Percentiles rank a stretch among this genome's conserved stretches.
These are phyloP conservation scores for Dictyostelium purpureum DNA, from an alignment of 78 protist species.

Conservation along the genomic window DNA sequence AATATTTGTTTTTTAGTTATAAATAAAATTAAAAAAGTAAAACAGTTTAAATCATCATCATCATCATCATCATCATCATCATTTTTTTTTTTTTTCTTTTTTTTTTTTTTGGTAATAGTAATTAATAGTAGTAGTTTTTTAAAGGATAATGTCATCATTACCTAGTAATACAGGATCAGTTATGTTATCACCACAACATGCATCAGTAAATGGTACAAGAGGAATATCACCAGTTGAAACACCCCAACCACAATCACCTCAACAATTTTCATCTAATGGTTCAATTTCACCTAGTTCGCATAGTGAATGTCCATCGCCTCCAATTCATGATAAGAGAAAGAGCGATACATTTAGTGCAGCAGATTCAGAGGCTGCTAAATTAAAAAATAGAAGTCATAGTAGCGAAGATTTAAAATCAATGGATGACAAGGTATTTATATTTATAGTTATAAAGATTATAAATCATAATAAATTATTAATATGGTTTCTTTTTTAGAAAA, in stretches of 20 bases:
- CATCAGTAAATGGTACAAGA: background rate
- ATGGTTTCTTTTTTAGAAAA: background rate
- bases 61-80: no score
- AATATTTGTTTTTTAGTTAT: no score
- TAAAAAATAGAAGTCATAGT: conserved; percentile 9
- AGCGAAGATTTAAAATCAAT: conserved; percentile 19
- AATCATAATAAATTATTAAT: no score
- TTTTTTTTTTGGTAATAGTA: no score
- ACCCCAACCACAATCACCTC: background rate
- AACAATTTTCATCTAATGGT: background rate
- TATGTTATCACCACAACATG: conserved; percentile 2
- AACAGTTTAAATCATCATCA: no score
- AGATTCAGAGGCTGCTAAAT: background rate
- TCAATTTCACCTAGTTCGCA: background rate
- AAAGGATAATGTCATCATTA: conserved; percentile 16
- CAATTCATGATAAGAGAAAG: background rate
- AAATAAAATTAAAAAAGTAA: no score
- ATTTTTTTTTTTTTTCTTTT: no score
- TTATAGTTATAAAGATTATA: background rate
- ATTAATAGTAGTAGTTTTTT: no score
- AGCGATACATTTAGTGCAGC: background rate
- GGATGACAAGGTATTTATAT: conserved; percentile 9
- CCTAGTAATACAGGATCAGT: background rate
- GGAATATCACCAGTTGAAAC: background rate
- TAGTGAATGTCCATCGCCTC: background rate